Percentiles rank a stretch among this genome's conserved stretches.
Conservation (phyloP, 192 early-diverging fungal species). For the Pilobolus umbonatus region DNA sequence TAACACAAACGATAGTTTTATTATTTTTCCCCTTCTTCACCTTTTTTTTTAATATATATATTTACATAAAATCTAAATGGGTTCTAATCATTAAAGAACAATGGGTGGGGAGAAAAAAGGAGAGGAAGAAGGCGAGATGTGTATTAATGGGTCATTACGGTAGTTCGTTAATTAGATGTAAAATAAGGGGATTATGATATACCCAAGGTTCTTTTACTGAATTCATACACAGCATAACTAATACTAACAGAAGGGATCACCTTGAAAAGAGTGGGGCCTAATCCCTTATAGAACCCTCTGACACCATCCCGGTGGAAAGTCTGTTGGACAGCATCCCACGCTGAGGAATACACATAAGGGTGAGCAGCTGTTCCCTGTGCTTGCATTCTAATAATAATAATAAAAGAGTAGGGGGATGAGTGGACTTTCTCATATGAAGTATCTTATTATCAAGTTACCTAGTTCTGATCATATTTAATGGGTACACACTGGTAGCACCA, state of each 20-base stretch:
- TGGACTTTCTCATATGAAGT: too few species aligned
- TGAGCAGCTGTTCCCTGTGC: constrained; percentile 75
- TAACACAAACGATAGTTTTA: too few species aligned
- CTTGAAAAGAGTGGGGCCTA: constrained; percentile 69
- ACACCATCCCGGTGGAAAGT: constrained; percentile 59
- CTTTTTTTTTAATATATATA: too few species aligned
- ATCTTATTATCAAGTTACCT: constrained; percentile 41
- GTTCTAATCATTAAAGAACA: too few species aligned
- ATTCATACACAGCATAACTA: constrained; percentile 68
- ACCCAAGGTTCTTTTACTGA: constrained; percentile 42
- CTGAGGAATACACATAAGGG: constrained; percentile 59
- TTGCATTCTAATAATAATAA: constrained; percentile 52
- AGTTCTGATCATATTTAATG: constrained; percentile 66
- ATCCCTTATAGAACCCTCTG: constrained; percentile 70
- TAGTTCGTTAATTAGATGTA: too few species aligned
- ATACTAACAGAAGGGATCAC: constrained; percentile 74
- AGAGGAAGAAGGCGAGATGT: too few species aligned
- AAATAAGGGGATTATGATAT: too few species aligned
- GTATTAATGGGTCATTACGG: too few species aligned
- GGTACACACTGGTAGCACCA: constrained; percentile 69
- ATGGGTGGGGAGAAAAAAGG: too few species aligned
- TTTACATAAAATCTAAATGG: too few species aligned
- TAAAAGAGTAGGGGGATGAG: too few species aligned
- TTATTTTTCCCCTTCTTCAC: too few species aligned
- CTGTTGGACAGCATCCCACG: constrained; percentile 56